Conservation (phyloP, 208 protist species). For the Trypanosoma lewisi region DNA sequence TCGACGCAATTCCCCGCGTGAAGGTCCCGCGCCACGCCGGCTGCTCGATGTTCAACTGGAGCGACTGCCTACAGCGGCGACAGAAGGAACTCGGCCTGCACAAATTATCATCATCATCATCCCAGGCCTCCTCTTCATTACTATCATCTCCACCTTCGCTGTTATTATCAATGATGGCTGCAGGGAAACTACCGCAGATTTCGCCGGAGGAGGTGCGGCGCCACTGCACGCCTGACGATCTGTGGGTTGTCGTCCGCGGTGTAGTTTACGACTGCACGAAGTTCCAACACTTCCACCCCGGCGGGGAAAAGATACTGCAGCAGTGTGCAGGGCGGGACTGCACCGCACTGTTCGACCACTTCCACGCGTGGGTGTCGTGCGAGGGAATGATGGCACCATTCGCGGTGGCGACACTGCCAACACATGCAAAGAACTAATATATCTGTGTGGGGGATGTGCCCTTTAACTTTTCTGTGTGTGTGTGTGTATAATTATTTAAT, state of each 20-base stretch:
- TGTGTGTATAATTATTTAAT: no score
- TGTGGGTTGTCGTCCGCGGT: constrained; percentile 74
- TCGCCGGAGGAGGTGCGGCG: constrained; percentile 41
- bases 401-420: constrained; percentile 43
- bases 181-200: constrained; percentile 29
- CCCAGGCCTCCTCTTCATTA: no score
- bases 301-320: constrained; percentile 52
- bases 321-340: constrained; percentile 64
- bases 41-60: constrained; percentile 61
- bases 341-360: constrained; percentile 63
- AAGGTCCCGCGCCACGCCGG: constrained; percentile 20
- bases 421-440: no score
- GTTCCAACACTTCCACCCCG: constrained; percentile 75
- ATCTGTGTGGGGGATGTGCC: no score
- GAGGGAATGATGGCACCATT: constrained; percentile 62
- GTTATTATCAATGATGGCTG: no score
- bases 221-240: constrained; percentile 57
- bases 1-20: constrained; percentile 20
- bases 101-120: no score
- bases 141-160: no score
- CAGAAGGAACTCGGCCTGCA: constrained; percentile 7
- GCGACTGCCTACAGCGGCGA: constrained; percentile 13
- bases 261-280: constrained; percentile 79
- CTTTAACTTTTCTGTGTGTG: no score
- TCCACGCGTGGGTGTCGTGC: constrained; percentile 67